These are phyloP conservation scores for Aristolochia contorta DNA, from an alignment of 164 flowering plant species.

Conservation along the genomic window DNA sequence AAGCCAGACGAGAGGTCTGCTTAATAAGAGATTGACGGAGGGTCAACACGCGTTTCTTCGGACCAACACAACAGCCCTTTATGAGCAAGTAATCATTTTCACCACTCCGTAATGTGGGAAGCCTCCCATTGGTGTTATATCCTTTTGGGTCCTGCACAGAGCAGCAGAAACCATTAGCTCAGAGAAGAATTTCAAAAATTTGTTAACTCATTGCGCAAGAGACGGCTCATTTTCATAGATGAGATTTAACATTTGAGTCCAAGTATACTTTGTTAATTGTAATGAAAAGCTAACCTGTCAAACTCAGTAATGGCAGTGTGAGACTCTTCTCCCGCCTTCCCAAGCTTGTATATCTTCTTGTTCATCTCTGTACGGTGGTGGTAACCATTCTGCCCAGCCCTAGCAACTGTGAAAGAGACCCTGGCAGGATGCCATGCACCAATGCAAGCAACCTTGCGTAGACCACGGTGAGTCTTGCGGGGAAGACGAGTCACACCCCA, in stretches of 20 bases:
- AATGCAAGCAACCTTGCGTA: slow-evolving; percentile 75
- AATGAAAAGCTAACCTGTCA: slow-evolving; percentile 37
- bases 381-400: slow-evolving; percentile 85
- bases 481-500: slow-evolving; percentile 87
- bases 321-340: slow-evolving; percentile 54
- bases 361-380: slow-evolving; percentile 85
- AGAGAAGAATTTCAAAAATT: background rate
- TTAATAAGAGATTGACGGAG: slow-evolving; percentile 10
- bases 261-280: too few species aligned
- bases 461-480: slow-evolving; percentile 76
- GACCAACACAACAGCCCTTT: slow-evolving; percentile 11
- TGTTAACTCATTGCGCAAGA: background rate
- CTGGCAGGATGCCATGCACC: slow-evolving; percentile 89
- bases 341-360: slow-evolving; percentile 79
- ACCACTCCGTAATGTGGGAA: slow-evolving; percentile 14
- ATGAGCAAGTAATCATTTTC: slow-evolving; percentile 9
- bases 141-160: slow-evolving; percentile 10
- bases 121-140: slow-evolving; percentile 12
- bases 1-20: slow-evolving; percentile 26
- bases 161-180: background rate
- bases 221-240: too few species aligned
- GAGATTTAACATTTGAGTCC: too few species aligned
- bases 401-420: slow-evolving; percentile 73
- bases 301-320: slow-evolving; percentile 60
- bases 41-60: slow-evolving; percentile 11